Percentiles rank a stretch among this genome's conserved stretches.
Evolutionary conservation across 495 filamentous ascomycete genomes (phyloP).

Genomic region (Aspergillus bertholletiae): DNA sequence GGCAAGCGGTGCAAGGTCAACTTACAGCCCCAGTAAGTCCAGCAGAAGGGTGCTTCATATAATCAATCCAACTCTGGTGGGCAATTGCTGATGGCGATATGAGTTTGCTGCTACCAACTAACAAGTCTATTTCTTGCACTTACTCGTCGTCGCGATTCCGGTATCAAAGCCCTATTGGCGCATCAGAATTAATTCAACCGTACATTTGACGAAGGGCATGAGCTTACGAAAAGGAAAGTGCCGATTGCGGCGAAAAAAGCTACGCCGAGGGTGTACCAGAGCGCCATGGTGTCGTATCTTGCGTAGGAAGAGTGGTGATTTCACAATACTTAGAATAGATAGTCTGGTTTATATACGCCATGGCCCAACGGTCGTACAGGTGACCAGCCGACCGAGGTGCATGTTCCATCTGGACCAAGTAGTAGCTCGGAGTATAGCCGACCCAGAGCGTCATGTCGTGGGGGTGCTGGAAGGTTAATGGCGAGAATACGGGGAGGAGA

Average conservation of each 20-base stretch:
- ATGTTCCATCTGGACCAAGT: background rate
- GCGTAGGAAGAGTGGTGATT: background rate
- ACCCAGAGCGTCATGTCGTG: constrained; percentile 4
- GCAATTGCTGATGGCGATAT: constrained; percentile 48
- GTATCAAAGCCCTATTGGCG: constrained; percentile 51
- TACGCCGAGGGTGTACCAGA: constrained; percentile 45
- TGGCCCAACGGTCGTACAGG: no score
- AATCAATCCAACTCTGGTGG: constrained; percentile 57
- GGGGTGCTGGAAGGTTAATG: background rate
- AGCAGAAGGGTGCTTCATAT: constrained; percentile 53
- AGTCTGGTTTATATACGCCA: no score
- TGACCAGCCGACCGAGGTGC: constrained; percentile 23
- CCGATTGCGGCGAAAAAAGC: constrained; percentile 54
- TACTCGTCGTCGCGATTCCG: constrained; percentile 57
- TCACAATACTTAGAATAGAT: background rate
- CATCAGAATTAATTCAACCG: background rate
- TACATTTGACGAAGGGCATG: background rate
- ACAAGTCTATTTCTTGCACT: constrained; percentile 17
- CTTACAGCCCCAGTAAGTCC: constrained; percentile 55
- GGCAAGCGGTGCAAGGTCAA: background rate
- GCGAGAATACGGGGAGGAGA: background rate
- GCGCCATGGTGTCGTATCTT: constrained; percentile 29
- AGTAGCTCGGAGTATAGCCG: constrained; percentile 30
- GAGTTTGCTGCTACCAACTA: no score
- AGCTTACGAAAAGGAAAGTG: constrained; percentile 53